Evolutionary conservation across 2,329 filamentous ascomycete genomes (phyloP).

Genomic region (Pseudogymnoascus sp.): DNA sequence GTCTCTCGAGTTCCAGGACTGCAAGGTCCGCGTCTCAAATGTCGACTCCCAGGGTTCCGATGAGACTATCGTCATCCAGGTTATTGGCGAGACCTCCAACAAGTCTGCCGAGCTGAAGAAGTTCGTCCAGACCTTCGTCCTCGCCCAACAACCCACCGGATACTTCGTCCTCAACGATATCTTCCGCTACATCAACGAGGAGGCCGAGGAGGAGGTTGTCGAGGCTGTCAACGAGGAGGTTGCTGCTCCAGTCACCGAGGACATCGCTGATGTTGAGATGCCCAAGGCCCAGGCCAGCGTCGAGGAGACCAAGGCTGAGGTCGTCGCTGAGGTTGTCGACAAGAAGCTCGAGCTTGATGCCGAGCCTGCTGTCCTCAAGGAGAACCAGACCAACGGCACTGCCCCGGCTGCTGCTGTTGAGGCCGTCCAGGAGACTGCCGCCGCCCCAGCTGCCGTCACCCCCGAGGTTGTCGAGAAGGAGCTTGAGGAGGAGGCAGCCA

Average conservation of each 20-base stretch:
- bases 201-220: slow-evolving; percentile 63
- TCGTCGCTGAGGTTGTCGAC: slow-evolving; percentile 52
- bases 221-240: slow-evolving; percentile 32
- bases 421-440: slow-evolving; percentile 32
- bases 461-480: slow-evolving; percentile 18
- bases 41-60: slow-evolving; percentile 92
- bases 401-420: slow-evolving; percentile 31
- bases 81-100: slow-evolving; percentile 97
- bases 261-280: slow-evolving; percentile 25
- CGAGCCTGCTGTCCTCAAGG: slow-evolving; percentile 31
- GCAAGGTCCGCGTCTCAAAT: slow-evolving; percentile 96
- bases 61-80: slow-evolving; percentile 92
- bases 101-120: slow-evolving; percentile 85
- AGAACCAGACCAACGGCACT: slow-evolving; percentile 36
- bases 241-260: slow-evolving; percentile 13
- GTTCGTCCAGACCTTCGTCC: slow-evolving; percentile 95
- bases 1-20: slow-evolving; percentile 87
- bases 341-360: slow-evolving; percentile 59
- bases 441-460: slow-evolving; percentile 14
- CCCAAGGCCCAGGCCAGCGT: slow-evolving; percentile 26
- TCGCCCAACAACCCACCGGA: slow-evolving; percentile 89
- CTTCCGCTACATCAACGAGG: slow-evolving; percentile 84
- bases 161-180: slow-evolving; percentile 99
- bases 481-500: slow-evolving; percentile 28
- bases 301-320: slow-evolving; percentile 28